A percentile compares a stretch with the other conserved stretches of the same genome.
phyloP scores from a whole-genome alignment of 352 stramenopile genomes.

The Pythium guiyangense region DNA sequence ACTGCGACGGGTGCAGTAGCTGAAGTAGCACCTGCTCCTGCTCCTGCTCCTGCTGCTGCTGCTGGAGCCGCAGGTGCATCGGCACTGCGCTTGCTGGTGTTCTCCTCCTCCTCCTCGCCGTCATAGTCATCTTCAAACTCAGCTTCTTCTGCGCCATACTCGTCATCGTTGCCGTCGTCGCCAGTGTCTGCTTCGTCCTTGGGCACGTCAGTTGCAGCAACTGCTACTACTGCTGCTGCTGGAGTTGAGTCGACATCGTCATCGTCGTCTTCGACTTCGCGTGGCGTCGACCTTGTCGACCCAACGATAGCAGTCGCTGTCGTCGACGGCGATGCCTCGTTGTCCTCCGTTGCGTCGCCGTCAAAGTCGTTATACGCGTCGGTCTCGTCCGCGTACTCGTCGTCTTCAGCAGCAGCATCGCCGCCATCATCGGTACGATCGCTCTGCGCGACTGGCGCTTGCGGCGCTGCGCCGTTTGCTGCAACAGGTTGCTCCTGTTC shows the following conservation, averaged over 20 bases:
- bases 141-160: slow-evolving; percentile 35
- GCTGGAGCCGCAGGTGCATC: not conserved
- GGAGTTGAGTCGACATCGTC: slow-evolving; percentile 3
- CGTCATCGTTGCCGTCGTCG: slow-evolving; percentile 36
- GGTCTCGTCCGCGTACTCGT: slow-evolving; percentile 32
- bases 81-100: too few species aligned
- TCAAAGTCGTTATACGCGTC: slow-evolving; percentile 49
- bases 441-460: not conserved
- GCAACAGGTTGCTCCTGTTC: not conserved
- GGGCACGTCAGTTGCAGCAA: slow-evolving; percentile 1
- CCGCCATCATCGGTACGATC: too few species aligned
- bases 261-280: slow-evolving; percentile 33
- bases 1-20: too few species aligned
- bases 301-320: slow-evolving; percentile 1
- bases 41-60: not conserved
- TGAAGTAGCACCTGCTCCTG: not conserved
- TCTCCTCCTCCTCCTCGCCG: too few species aligned
- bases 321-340: not conserved
- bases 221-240: slow-evolving; percentile 1
- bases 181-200: slow-evolving; percentile 17
- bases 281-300: slow-evolving; percentile 11
- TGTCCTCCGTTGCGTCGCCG: slow-evolving; percentile 7
- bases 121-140: slow-evolving; percentile 37
- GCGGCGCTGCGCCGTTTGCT: too few species aligned
- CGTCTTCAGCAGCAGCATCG: slow-evolving; percentile 9